A percentile compares a stretch with the other conserved stretches of the same genome.
Evolutionary conservation across 352 stramenopile species (phyloP).

Genomic region (Globisporangium alternatum): DNA sequence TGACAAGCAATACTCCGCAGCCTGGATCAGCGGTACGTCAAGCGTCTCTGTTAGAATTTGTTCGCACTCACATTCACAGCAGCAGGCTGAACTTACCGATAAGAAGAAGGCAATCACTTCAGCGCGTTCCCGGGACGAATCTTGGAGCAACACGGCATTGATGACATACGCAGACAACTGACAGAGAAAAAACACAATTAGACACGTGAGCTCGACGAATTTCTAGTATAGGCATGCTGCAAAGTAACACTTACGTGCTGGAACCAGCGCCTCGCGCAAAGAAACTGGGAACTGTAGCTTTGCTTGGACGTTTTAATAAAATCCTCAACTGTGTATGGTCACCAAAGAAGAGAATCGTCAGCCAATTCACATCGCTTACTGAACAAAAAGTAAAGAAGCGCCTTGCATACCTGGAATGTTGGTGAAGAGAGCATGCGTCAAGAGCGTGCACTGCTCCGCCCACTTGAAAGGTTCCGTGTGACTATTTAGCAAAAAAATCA

Average conservation of each 20-base stretch:
- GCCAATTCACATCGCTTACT: not conserved
- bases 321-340: conserved; percentile 52
- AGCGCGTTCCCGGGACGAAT: conserved; percentile 55
- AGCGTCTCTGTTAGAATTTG: not conserved
- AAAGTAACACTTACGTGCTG: conserved; percentile 62
- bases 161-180: conserved; percentile 82
- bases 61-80: not conserved
- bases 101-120: conserved; percentile 82
- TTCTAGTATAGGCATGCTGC: not conserved
- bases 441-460: conserved; percentile 72
- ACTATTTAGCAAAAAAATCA: conserved; percentile 20
- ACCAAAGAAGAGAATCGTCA: not conserved
- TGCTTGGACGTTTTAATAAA: conserved; percentile 62
- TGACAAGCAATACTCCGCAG: conserved; percentile 60
- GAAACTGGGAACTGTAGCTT: conserved; percentile 52
- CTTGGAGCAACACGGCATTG: conserved; percentile 75
- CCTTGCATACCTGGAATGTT: conserved; percentile 58
- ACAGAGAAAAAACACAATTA: not conserved
- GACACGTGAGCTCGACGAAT: not conserved
- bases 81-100: conserved; percentile 31
- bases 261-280: conserved; percentile 75
- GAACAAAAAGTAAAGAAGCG: not conserved
- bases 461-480: conserved; percentile 58
- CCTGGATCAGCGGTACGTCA: conserved; percentile 26
- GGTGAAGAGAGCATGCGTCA: conserved; percentile 79